Evolutionary conservation across 768 basidiomycete genomes (phyloP).

Genomic region (Serendipita vermifera): DNA sequence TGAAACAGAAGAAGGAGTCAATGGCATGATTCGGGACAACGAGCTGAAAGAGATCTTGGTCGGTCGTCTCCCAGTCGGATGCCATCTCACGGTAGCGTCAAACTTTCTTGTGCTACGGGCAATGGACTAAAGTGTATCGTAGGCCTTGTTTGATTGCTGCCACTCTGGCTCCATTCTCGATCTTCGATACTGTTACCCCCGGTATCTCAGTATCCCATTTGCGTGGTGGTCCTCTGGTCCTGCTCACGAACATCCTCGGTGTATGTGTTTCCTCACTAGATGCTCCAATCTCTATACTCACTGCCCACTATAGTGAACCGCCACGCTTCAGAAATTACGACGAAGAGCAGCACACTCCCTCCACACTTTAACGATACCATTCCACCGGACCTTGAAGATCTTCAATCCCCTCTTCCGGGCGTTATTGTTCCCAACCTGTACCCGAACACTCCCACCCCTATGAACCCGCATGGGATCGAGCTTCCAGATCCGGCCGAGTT

Average conservation of each 20-base stretch:
- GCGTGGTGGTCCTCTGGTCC: conserved; percentile 1
- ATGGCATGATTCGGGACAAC: neutral
- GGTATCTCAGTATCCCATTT: conserved; percentile 2
- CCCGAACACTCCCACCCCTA: neutral
- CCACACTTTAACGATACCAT: neutral
- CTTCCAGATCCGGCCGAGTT: neutral
- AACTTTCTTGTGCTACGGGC: no score
- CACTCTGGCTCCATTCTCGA: conserved; percentile 3
- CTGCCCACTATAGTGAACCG: neutral
- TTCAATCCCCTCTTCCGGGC: neutral
- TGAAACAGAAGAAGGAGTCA: conserved; percentile 1
- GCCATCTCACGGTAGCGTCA: neutral
- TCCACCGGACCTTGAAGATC: conserved; percentile 3
- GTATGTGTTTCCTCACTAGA: neutral
- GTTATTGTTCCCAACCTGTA: neutral
- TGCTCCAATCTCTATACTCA: no score
- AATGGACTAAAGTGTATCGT: neutral
- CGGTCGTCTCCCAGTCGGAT: neutral
- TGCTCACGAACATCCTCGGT: neutral
- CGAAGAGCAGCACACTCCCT: neutral
- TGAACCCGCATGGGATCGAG: neutral
- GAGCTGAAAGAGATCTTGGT: neutral
- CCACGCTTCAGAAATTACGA: no score
- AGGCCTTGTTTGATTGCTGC: conserved; percentile 6
- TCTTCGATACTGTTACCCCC: neutral